Percentiles rank a stretch among this genome's conserved stretches.
These are phyloP conservation scores for Candida hispaniensis DNA, from an alignment of 805 yeast genomes.

Conservation along the genomic window DNA sequence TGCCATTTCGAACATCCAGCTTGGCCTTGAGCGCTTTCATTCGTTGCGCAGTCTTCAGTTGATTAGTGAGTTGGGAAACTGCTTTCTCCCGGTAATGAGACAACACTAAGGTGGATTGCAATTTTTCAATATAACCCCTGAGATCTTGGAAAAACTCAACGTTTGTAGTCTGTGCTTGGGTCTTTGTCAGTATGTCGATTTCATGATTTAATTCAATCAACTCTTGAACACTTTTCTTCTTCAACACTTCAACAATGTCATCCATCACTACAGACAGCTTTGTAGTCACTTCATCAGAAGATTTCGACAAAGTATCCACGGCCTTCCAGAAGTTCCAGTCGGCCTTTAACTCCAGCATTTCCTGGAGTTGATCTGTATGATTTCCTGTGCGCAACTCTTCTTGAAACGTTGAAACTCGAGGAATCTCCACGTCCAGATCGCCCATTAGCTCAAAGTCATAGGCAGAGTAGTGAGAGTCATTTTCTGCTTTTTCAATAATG, in stretches of 20 bases:
- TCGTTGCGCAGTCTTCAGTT: not conserved
- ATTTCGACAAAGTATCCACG: too few relatives aligned
- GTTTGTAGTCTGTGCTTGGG: conserved; percentile 24
- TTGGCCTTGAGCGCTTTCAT: not conserved
- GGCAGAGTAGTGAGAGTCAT: conserved; percentile 1
- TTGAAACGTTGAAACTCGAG: conserved; percentile 2
- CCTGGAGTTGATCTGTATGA: conserved; percentile 2
- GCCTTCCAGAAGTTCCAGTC: too few relatives aligned
- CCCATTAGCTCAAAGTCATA: conserved; percentile 7
- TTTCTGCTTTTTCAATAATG: conserved; percentile 13
- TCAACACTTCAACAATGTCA: conserved; percentile 6
- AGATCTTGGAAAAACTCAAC: conserved; percentile 24
- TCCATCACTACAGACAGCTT: conserved; percentile 6
- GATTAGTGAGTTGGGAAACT: not conserved
- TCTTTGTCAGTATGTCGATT: conserved; percentile 19
- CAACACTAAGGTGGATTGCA: conserved; percentile 1
- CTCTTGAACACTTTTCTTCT: conserved; percentile 1
- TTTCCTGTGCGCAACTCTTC: conserved; percentile 6
- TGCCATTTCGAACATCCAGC: not conserved
- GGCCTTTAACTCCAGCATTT: conserved; percentile 8
- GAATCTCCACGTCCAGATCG: conserved; percentile 5
- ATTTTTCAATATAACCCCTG: conserved; percentile 6
- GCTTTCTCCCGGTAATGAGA: not conserved
- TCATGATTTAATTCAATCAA: conserved; percentile 1
- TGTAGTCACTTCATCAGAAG: conserved; percentile 1